Evolutionary conservation across 768 basidiomycete species (phyloP).

Genomic region (Boletus edulis): DNA sequence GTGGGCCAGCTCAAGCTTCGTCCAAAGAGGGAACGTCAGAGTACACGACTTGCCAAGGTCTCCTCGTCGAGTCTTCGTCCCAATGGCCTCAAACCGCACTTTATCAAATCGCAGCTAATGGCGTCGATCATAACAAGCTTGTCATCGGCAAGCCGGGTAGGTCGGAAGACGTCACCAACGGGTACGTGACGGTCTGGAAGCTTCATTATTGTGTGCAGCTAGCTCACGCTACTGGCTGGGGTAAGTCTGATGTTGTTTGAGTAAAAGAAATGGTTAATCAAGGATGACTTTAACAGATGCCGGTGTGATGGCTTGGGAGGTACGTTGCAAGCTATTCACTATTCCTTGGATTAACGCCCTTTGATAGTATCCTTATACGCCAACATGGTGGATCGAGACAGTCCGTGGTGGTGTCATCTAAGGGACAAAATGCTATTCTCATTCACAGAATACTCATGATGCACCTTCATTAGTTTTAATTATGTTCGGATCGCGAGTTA

Average conservation of each 20-base stretch:
- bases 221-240: conserved; percentile 34
- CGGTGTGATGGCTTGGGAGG: conserved; percentile 41
- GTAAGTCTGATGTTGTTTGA: conserved; percentile 1
- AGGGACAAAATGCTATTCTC: too few species aligned
- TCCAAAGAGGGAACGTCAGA: conserved; percentile 46
- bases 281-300: conserved; percentile 27
- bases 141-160: conserved; percentile 54
- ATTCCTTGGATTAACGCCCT: too few species aligned
- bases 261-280: background rate
- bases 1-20: background rate
- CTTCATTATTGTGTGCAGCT: conserved; percentile 34
- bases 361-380: too few species aligned
- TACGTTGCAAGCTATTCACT: conserved; percentile 6
- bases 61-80: conserved; percentile 52
- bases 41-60: conserved; percentile 57
- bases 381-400: too few species aligned
- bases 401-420: too few species aligned
- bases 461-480: too few species aligned
- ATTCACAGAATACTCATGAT: too few species aligned
- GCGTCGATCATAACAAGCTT: conserved; percentile 45
- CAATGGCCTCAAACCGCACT: conserved; percentile 57
- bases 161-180: conserved; percentile 35
- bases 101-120: conserved; percentile 46
- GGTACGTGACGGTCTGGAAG: conserved; percentile 54
- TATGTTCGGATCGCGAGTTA: too few species aligned